Conservation (phyloP, 768 basidiomycete species). For the Sistotremastrum niveocremeum region DNA sequence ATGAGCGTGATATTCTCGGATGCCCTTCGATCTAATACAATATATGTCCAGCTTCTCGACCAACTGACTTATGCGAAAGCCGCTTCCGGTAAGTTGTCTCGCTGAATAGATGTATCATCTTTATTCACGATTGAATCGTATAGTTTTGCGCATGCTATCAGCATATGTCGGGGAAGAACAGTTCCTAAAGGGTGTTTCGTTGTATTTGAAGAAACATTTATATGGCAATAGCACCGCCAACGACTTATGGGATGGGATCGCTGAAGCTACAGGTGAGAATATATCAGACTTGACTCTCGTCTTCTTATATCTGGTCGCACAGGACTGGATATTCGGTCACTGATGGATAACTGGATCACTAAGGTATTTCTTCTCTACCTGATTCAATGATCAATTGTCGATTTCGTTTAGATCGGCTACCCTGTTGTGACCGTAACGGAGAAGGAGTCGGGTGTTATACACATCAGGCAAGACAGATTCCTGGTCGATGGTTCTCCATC, state of each 20-base stretch:
- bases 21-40: background rate
- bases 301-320: background rate
- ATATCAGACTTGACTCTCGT: background rate
- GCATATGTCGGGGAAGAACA: slow-evolving; percentile 78
- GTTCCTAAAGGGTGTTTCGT: slow-evolving; percentile 79
- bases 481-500: slow-evolving; percentile 70
- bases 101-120: background rate
- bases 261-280: slow-evolving; percentile 44
- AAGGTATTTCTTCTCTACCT: slow-evolving; percentile 30
- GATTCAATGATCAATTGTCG: background rate
- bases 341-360: slow-evolving; percentile 89
- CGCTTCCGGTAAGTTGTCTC: slow-evolving; percentile 41
- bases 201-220: slow-evolving; percentile 81
- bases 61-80: slow-evolving; percentile 78
- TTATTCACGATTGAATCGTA: background rate
- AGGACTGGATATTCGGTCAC: slow-evolving; percentile 54
- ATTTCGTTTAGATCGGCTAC: slow-evolving; percentile 47
- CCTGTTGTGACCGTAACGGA: slow-evolving; percentile 85
- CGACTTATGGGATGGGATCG: slow-evolving; percentile 82
- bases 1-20: background rate
- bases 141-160: slow-evolving; percentile 89
- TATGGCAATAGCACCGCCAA: slow-evolving; percentile 76
- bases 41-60: slow-evolving; percentile 64
- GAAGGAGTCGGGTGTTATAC: slow-evolving; percentile 44
- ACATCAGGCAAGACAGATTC: slow-evolving; percentile 83